Conservation (phyloP, 2,329 filamentous ascomycete genomes). For the Calonectria honghensis region DNA sequence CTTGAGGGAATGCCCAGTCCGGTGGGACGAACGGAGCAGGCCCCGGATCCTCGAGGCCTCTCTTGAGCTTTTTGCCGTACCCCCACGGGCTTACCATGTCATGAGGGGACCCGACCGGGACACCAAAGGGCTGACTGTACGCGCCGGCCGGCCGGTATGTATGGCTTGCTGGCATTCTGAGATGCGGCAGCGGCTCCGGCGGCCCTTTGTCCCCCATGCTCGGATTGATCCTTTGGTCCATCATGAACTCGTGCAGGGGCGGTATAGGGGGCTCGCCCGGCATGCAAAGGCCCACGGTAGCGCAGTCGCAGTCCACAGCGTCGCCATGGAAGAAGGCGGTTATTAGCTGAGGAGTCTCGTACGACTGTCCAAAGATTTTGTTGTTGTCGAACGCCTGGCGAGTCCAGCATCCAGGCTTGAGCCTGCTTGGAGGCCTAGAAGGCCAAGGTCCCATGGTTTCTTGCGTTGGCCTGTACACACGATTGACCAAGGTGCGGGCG, state of each 20-base stretch:
- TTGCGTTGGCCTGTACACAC: neutral
- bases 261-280: slow-evolving; percentile 30
- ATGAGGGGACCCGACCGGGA: neutral
- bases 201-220: neutral
- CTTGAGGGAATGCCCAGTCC: neutral
- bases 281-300: neutral
- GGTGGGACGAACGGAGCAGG: neutral
- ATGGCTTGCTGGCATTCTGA: neutral
- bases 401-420: neutral
- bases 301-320: slow-evolving; percentile 26
- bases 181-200: neutral
- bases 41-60: neutral
- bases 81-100: neutral
- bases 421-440: neutral
- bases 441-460: neutral
- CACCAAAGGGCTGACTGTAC: neutral
- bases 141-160: neutral
- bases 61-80: neutral
- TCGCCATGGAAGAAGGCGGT: neutral
- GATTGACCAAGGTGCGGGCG: neutral
- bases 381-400: neutral
- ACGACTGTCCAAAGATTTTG: neutral
- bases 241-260: slow-evolving; percentile 23
- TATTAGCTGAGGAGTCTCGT: neutral
- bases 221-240: slow-evolving; percentile 13